Evolutionary conservation across 805 yeast genomes (phyloP), one percentile per base, ranked within the genome.

Genomic region (Pichia nakasei): DNA sequence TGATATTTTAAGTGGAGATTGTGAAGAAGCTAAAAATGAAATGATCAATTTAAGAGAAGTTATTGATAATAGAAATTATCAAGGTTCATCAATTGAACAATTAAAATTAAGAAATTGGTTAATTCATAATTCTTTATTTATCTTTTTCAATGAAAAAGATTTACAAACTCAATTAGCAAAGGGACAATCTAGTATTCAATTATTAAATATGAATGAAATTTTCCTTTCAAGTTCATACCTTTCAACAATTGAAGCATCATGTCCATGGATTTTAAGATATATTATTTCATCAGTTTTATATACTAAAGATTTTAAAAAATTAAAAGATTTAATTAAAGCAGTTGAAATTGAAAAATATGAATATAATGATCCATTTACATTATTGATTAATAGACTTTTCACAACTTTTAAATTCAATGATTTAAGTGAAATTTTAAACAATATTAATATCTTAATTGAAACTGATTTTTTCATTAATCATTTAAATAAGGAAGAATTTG

Each of bases 251-350:
- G 85, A 81, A 63, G 82, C 84, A 27, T 69, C 82, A 9, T 73
- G 80, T 56, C 87, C 86, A 19, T 81, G 87, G 87, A 65, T 81
- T 40, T 59, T 80, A 50, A 72, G 86, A 55, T 81, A 81, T 56
- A 59, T 81, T 44, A 73, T 77, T 22, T 82, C 75, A 24, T 81
- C 82, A n/a, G 80, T 78, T 42, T 61, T 70, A 49, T 50, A 59
- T 52, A 56, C 59, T 31, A 60, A 61, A 42, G 58, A 61, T 51
- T 53, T 72, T 54, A 74, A 75, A 57, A 72, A 74, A 53, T 63
- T 80, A 45, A 77, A 69, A 59, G 85, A 80, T 51, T 60, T 80
- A 39, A 67, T 77, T 40, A 69, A 74, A 49, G 75, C 76, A 18
- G 75, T 80, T 42, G 69, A 67, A 41, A 82, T 77, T 54, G 86